phyloP scores from a whole-genome alignment of 2,329 filamentous ascomycete species.

The Colletotrichum plurivorum region DNA sequence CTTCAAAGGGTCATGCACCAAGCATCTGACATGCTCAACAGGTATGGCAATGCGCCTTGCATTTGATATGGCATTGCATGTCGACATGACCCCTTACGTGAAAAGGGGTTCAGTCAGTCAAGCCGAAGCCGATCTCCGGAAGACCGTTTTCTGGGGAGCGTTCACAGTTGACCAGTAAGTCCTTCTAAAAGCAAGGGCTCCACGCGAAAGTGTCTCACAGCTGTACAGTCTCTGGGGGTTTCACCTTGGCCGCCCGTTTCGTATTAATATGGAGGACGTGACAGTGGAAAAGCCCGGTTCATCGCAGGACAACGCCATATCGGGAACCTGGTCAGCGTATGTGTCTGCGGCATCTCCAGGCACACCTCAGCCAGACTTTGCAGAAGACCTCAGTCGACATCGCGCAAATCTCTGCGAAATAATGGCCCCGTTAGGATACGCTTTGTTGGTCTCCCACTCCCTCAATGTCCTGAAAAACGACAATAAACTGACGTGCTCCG shows the following conservation, averaged over 20 bases:
- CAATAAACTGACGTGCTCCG: too few relatives aligned
- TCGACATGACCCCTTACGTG: conserved; percentile 45
- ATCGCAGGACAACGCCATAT: background rate
- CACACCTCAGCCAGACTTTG: background rate
- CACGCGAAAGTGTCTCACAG: background rate
- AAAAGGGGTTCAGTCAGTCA: conserved; percentile 42
- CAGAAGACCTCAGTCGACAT: background rate
- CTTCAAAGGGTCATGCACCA: too few relatives aligned
- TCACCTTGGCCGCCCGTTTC: conserved; percentile 34
- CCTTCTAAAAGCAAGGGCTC: background rate
- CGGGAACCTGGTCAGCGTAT: conserved; percentile 5
- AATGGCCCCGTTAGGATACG: background rate
- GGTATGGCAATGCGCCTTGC: conserved; percentile 47
- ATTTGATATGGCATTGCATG: conserved; percentile 45
- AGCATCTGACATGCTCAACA: conserved; percentile 8
- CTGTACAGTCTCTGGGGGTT: conserved; percentile 45
- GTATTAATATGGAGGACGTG: conserved; percentile 7
- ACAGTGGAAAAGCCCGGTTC: conserved; percentile 2
- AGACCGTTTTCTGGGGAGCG: conserved; percentile 48
- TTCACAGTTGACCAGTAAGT: conserved; percentile 48
- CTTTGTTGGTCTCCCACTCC: background rate
- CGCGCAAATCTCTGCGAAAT: conserved; percentile 24
- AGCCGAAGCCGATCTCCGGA: conserved; percentile 45
- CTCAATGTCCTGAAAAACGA: background rate
- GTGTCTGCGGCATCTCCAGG: background rate